These are phyloP conservation scores for Aspergillus calidoustus DNA, from an alignment of 2,329 filamentous ascomycete species.

Conservation along the genomic window DNA sequence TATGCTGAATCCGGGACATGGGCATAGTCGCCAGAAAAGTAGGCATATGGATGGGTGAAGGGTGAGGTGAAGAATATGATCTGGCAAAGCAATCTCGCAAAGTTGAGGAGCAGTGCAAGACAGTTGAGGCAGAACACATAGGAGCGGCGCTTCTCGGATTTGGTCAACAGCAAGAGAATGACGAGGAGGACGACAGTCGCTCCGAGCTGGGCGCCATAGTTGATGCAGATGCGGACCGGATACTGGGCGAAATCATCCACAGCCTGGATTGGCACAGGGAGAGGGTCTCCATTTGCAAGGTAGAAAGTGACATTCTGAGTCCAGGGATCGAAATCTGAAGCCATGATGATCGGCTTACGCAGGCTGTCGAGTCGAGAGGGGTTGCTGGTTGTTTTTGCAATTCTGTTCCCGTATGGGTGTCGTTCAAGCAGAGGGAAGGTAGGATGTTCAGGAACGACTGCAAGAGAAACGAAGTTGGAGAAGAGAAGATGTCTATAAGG, in stretches of 20 bases:
- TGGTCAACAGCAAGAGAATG: slow-evolving; percentile 70
- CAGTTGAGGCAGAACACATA: slow-evolving; percentile 69
- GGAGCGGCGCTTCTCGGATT: slow-evolving; percentile 66
- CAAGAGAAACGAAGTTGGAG: not conserved
- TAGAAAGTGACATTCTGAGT: slow-evolving; percentile 57
- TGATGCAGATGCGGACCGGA: slow-evolving; percentile 59
- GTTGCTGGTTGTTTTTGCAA: slow-evolving; percentile 9
- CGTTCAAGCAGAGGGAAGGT: not conserved
- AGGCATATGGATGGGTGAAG: slow-evolving; percentile 65
- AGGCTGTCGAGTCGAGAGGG: not conserved
- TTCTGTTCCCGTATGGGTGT: not conserved
- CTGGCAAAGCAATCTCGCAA: slow-evolving; percentile 54
- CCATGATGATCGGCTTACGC: slow-evolving; percentile 15
- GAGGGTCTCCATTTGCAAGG: slow-evolving; percentile 47
- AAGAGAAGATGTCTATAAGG: slow-evolving; percentile 17
- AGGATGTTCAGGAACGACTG: not conserved
- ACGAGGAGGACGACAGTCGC: slow-evolving; percentile 68
- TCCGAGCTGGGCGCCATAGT: slow-evolving; percentile 73
- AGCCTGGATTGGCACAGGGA: slow-evolving; percentile 47
- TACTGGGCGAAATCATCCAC: slow-evolving; percentile 55
- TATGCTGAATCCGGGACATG: slow-evolving; percentile 52
- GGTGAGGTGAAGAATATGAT: slow-evolving; percentile 63
- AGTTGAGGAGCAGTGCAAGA: slow-evolving; percentile 63
- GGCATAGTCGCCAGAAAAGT: slow-evolving; percentile 60
- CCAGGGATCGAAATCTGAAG: slow-evolving; percentile 54